Percentiles rank a stretch among this genome's conserved stretches.
phyloP scores from a whole-genome alignment of 1,284 basidiomycete genomes.

The Thecaphora thlaspeos region DNA sequence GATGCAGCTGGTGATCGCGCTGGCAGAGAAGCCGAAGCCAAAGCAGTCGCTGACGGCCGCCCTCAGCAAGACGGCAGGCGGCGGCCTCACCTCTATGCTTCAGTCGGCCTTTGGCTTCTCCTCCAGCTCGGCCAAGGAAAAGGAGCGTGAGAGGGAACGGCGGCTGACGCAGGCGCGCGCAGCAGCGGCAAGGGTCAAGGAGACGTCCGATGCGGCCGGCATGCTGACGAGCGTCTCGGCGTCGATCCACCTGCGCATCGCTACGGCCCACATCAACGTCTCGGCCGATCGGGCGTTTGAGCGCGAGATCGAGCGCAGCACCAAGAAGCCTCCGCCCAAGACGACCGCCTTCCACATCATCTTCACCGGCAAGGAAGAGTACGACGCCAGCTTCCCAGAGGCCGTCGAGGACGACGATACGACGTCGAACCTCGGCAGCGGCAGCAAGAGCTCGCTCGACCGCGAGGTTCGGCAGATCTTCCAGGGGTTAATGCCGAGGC shows the following conservation, averaged over 20 bases:
- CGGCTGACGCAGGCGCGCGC: slow-evolving; percentile 13
- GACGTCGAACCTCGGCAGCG: slow-evolving; percentile 62
- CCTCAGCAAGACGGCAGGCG: slow-evolving; percentile 50
- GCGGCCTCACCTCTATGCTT: slow-evolving; percentile 56
- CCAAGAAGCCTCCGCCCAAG: slow-evolving; percentile 88
- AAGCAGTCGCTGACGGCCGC: slow-evolving; percentile 38
- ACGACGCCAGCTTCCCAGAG: slow-evolving; percentile 64
- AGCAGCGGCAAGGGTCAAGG: slow-evolving; percentile 5
- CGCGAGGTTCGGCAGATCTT: slow-evolving; percentile 53
- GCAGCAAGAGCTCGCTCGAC: slow-evolving; percentile 73
- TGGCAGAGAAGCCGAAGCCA: slow-evolving; percentile 65
- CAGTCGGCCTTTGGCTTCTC: slow-evolving; percentile 57
- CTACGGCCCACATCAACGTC: slow-evolving; percentile 77
- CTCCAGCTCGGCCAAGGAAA: slow-evolving; percentile 25
- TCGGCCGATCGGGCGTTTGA: slow-evolving; percentile 71
- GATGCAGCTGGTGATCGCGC: slow-evolving; percentile 73
- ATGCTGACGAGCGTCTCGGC: slow-evolving; percentile 59
- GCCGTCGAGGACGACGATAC: slow-evolving; percentile 61
- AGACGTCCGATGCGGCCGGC: slow-evolving; percentile 15
- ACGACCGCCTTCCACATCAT: slow-evolving; percentile 79
- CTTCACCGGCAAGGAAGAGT: slow-evolving; percentile 86
- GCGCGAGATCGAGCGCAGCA: slow-evolving; percentile 80
- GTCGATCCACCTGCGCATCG: slow-evolving; percentile 75
- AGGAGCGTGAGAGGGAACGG: slow-evolving; percentile 19
- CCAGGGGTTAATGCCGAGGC: slow-evolving; percentile 54